phyloP scores from a whole-genome alignment of 768 basidiomycete genomes.

The Podaxis mareebaensis region DNA sequence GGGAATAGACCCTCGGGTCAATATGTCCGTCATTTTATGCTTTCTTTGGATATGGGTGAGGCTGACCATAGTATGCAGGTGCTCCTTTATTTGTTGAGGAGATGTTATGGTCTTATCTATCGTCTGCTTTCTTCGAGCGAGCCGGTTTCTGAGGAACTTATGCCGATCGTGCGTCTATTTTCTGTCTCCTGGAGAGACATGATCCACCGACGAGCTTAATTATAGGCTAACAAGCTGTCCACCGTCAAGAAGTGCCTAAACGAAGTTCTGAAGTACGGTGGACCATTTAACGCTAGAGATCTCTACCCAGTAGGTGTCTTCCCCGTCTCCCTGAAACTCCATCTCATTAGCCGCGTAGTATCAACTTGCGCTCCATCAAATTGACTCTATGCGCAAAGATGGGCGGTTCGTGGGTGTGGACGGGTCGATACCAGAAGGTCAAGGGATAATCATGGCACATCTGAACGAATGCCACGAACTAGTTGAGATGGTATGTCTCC shows the following conservation, averaged over 20 bases:
- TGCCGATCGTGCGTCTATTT: slow-evolving; percentile 72
- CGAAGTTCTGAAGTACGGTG: slow-evolving; percentile 94
- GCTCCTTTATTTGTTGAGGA: slow-evolving; percentile 85
- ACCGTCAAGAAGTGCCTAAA: slow-evolving; percentile 97
- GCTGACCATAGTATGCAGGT: slow-evolving; percentile 52
- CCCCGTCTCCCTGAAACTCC: slow-evolving; percentile 1
- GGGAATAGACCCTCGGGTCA: slow-evolving; percentile 92
- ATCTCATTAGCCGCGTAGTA: slow-evolving; percentile 50
- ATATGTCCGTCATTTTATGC: slow-evolving; percentile 62
- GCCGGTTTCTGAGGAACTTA: slow-evolving; percentile 96
- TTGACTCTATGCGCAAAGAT: slow-evolving; percentile 90
- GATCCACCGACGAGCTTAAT: slow-evolving; percentile 2
- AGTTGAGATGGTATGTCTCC: slow-evolving; percentile 77
- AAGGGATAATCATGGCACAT: slow-evolving; percentile 95
- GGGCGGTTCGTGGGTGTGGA: slow-evolving; percentile 91
- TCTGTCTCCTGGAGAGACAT: not conserved
- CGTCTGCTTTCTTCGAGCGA: slow-evolving; percentile 91
- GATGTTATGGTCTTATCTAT: slow-evolving; percentile 97
- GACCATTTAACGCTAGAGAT: slow-evolving; percentile 88
- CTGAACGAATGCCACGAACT: slow-evolving; percentile 95
- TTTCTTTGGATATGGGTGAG: not conserved
- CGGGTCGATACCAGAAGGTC: slow-evolving; percentile 91
- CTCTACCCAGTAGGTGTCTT: slow-evolving; percentile 78
- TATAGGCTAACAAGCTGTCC: slow-evolving; percentile 91
- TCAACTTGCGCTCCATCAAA: slow-evolving; percentile 92